Base-by-base conservation (phyloP, 2,329 filamentous ascomycete species). In the Aspergillus sp. region DNA sequence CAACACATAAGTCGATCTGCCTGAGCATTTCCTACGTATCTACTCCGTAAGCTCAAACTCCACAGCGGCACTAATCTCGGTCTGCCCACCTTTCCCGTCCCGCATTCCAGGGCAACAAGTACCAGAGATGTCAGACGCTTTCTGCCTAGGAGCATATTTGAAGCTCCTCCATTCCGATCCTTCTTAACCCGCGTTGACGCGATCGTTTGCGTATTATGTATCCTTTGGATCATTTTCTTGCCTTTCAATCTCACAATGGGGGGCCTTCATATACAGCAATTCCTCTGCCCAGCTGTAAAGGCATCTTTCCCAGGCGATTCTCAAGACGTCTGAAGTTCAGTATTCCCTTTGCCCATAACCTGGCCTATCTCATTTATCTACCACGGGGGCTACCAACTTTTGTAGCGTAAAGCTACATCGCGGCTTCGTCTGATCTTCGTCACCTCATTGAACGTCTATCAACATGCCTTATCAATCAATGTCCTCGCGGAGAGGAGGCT, bases 401-500 rank as follows among this genome's bases (percentile, higher is more conserved):
- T 31, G 34, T 17, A 25, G 38, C 17, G 31, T 45, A 17, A 56
- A 52, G 60, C 62, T 56, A 43, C 59, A 54, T n/a, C 23, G 41
- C 62, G 45, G 59, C 51, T 48, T 57, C 22, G 19, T 15, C 38
- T 19, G 22, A 19, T 28, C 25, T 28, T 28, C 6, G 25, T 7
- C 51, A 7, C 46, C 30, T 19, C 25, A 57, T 19, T 22, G 11
- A 30, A 25, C 17, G 22, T 22, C 17, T 13, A 19, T 34, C 41
- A 54, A 28, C 41, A 69, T 69, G 66, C 54, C 59, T 9, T 59
- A 54, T 19, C 41, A 17, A 34, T 31, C 61, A 6, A 60, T 61
- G 7, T 52, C 63, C 7, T 62, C 68, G 3, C 68, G 66, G 34
- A 70, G 69, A 59, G 69, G 72, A 59, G 71, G 72, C 3, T 71